A percentile compares a stretch with the other conserved stretches of the same genome.
phyloP scores from a whole-genome alignment of 257 asterid genomes.

The Capsicum rhomboideum region DNA sequence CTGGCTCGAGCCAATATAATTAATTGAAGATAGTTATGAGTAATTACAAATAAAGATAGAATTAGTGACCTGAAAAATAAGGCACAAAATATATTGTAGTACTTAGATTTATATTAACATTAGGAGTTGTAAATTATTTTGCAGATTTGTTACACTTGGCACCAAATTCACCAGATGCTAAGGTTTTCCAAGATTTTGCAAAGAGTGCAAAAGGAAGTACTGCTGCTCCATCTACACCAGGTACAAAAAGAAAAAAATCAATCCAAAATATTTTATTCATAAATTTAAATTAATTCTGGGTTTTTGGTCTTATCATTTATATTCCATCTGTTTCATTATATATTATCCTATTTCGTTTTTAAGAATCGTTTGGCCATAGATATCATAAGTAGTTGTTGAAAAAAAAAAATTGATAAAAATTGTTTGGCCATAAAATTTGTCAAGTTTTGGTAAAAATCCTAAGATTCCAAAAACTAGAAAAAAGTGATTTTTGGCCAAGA shows the following conservation, averaged over 20 bases:
- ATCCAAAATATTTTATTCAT: neutral
- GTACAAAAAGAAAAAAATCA: neutral
- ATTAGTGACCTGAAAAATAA: neutral
- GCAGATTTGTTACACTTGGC: constrained; percentile 65
- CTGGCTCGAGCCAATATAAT: too few relatives aligned
- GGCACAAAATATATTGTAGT: neutral
- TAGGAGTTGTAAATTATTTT: neutral
- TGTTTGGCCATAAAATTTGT: too few relatives aligned
- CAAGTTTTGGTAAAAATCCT: too few relatives aligned
- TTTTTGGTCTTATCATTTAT: neutral
- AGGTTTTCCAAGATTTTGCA: constrained; percentile 59
- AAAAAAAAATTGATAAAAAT: too few relatives aligned
- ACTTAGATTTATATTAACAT: neutral
- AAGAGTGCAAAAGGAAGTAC: constrained; percentile 23
- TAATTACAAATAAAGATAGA: neutral
- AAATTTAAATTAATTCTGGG: neutral
- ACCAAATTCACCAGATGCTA: constrained; percentile 78
- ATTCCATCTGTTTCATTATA: neutral
- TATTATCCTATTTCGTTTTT: neutral
- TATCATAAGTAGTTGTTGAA: too few relatives aligned
- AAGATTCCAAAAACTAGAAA: too few relatives aligned
- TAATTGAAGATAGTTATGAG: neutral
- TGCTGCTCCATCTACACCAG: constrained; percentile 15
- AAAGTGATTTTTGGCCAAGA: too few relatives aligned
- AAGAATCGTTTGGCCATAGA: too few relatives aligned